A percentile compares a stretch with the other conserved stretches of the same genome.
phyloP scores from a whole-genome alignment of 768 basidiomycete species.

The Amanita muscaria region DNA sequence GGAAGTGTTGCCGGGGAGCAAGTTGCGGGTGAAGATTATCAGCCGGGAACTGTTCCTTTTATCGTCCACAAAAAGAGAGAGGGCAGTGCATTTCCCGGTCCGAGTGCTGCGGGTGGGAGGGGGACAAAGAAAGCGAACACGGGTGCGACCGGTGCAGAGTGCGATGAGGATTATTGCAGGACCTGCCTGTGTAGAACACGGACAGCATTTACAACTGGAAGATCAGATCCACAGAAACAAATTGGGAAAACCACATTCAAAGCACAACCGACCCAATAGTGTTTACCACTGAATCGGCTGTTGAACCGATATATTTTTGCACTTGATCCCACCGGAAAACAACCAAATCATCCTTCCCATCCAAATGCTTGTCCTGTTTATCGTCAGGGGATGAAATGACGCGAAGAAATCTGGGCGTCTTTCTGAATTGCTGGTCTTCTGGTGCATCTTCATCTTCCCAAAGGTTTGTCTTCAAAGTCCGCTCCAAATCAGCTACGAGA shows the following conservation, averaged over 20 bases:
- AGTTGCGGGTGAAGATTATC: no score
- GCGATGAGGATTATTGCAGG: no score
- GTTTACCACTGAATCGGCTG: slow-evolving; percentile 2
- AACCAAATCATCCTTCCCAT: slow-evolving; percentile 5
- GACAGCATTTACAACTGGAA: no score
- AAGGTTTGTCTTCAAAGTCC: slow-evolving; percentile 3
- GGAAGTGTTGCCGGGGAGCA: no score
- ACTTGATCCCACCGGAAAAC: slow-evolving; percentile 9
- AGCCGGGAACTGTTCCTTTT: no score
- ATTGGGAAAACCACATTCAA: slow-evolving; percentile 1
- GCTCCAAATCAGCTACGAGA: slow-evolving; percentile 1
- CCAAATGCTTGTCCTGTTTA: background rate
- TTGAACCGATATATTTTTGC: slow-evolving; percentile 9
- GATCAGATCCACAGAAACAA: no score
- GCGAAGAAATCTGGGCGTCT: slow-evolving; percentile 8
- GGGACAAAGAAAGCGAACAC: no score
- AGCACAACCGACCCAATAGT: background rate
- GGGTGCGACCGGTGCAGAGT: no score
- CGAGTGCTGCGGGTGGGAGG: no score
- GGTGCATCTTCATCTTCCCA: background rate
- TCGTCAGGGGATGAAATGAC: slow-evolving; percentile 6
- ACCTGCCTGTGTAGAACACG: no score
- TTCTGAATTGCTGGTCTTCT: slow-evolving; percentile 2
- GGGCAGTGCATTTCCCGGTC: no score
- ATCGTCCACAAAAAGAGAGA: no score